Percentiles rank a stretch among this genome's conserved stretches.
phyloP scores from a whole-genome alignment of 345 rosid genomes.

The Pistacia vera region DNA sequence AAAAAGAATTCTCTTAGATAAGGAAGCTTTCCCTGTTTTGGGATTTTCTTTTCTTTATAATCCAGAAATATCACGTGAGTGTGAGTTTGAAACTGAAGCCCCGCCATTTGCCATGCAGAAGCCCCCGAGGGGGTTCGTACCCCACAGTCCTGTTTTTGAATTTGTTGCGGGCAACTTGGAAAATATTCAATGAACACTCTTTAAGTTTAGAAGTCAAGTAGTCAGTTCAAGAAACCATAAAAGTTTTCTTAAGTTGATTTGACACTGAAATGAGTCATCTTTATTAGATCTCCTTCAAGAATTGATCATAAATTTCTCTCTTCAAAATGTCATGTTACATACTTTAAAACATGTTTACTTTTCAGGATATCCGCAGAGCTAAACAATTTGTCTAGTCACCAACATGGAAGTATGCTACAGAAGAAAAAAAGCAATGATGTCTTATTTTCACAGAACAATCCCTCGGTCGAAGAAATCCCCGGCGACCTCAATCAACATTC shows the following conservation, averaged over 20 bases:
- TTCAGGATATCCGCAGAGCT: constrained; percentile 65
- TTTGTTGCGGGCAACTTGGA: too few relatives aligned
- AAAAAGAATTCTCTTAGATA: background rate
- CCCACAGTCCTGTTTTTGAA: too few relatives aligned
- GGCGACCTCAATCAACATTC: constrained; percentile 39
- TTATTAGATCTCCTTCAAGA: background rate
- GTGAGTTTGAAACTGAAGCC: too few relatives aligned
- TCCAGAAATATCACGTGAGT: too few relatives aligned
- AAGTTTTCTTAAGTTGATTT: background rate
- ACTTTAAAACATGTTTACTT: background rate
- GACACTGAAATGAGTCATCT: background rate
- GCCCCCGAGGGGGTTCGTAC: too few relatives aligned
- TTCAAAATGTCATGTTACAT: background rate
- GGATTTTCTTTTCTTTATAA: too few relatives aligned
- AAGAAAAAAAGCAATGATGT: constrained; percentile 52
- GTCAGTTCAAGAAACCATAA: too few relatives aligned
- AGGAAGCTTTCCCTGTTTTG: too few relatives aligned
- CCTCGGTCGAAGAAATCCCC: constrained; percentile 32
- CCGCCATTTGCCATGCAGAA: too few relatives aligned
- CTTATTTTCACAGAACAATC: constrained; percentile 30
- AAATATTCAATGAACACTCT: too few relatives aligned
- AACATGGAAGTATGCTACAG: constrained; percentile 36
- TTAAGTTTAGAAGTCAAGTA: too few relatives aligned
- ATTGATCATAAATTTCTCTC: background rate
- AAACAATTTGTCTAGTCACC: constrained; percentile 40